These are phyloP conservation scores for Beta vulgaris DNA, from an alignment of 148 eudicot genomes.

Conservation along the genomic window DNA sequence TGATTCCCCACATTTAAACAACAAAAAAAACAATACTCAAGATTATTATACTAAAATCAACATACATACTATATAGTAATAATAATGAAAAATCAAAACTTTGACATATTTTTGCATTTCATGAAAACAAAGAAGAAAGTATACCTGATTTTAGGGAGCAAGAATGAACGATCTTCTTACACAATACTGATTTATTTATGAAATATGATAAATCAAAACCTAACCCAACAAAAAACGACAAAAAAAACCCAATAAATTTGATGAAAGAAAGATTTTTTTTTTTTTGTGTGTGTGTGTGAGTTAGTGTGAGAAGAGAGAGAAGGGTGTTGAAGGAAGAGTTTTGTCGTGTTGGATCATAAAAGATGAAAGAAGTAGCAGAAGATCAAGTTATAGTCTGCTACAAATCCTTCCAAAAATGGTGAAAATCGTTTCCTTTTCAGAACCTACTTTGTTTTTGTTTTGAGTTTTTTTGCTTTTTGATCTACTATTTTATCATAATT, in stretches of 20 bases:
- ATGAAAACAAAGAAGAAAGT: neutral
- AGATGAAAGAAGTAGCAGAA: conserved; percentile 9
- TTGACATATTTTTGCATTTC: neutral
- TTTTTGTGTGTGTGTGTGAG: no score
- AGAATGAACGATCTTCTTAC: no score
- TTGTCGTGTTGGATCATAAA: conserved; percentile 19
- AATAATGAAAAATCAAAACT: neutral
- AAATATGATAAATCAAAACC: no score
- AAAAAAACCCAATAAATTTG: no score
- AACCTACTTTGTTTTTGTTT: neutral
- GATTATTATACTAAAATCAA: neutral
- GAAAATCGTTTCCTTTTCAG: conserved; percentile 13
- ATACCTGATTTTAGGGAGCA: neutral
- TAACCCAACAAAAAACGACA: no score
- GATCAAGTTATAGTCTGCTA: conserved; percentile 14
- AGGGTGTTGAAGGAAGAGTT: neutral
- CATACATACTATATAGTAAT: neutral
- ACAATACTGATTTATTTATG: no score
- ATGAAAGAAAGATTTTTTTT: no score
- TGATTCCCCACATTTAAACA: neutral
- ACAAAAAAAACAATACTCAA: neutral
- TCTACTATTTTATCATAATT: neutral
- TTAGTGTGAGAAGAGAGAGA: neutral
- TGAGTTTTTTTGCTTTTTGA: neutral
- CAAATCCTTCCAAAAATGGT: conserved; percentile 27